Base-by-base conservation (phyloP, 1,284 basidiomycete species). In the Leucoagaricus sp. region DNA sequence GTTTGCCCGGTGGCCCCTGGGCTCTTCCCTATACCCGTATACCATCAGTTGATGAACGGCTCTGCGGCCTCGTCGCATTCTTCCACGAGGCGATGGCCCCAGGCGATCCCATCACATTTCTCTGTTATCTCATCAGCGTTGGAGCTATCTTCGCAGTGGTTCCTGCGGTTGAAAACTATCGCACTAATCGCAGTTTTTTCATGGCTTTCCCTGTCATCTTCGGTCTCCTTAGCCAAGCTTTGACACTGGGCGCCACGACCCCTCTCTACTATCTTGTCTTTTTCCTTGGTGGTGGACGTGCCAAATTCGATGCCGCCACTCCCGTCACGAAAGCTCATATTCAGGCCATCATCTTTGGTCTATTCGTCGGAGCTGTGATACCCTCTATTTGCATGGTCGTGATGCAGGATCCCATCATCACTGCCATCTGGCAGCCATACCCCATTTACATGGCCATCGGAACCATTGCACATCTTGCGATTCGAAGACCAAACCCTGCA, bases 191-290 rank as follows among this genome's bases (percentile, higher is more conserved):
- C 17, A 64, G 61, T 29, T 31, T 59, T 29, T 48, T 67, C 23
- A 64, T 77, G 46, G 69, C 67, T 7, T 65, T 67, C 28, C 74
- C 74, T 21, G 52, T 71, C 45, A 38, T 74, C 36, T 63, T 72
- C 36, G 71, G 71, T 13, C 60, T 72, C 17, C 50, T 69, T 4
- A 69, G 63, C 52, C 78, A 78, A 58, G 49, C 67, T 26, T 57
- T 68, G 26, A 69, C 72, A n/a, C 63, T 72, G 49, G 81, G 72
- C 7, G 60, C 72, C 45, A 63, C 69, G 31, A 68, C 74, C 51
- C 74, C 80, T 10, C 31, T 78, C 7, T 83, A 77, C 50, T 75
- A 73, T 71, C 60, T 78, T 26, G 50, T 73, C 21, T 74, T 78
- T 58, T 68, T 79, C 53, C 55, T 72, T 36, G 71, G 73, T 0